phyloP scores from a whole-genome alignment of 306 rosid genomes.

The Cotoneaster glaucophyllus region DNA sequence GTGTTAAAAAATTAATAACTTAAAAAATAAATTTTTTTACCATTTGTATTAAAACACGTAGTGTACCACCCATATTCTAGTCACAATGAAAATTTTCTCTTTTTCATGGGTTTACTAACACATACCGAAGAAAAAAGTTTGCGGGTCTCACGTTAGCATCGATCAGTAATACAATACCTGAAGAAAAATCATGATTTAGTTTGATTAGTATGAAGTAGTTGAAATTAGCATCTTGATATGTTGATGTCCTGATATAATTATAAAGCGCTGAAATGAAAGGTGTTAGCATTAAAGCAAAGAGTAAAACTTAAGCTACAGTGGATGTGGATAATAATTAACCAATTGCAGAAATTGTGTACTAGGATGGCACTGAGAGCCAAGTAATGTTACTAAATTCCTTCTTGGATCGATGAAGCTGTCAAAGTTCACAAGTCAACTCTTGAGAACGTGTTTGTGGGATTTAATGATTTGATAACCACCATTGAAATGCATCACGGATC shows the following conservation, averaged over 20 bases:
- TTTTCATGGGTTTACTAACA: too few species aligned
- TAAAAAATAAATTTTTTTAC: too few species aligned
- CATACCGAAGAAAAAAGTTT: too few species aligned
- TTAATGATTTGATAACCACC: constrained; percentile 1
- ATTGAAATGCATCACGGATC: background rate
- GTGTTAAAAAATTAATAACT: too few species aligned
- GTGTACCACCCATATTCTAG: too few species aligned
- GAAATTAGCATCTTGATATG: background rate
- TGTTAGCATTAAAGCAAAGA: background rate
- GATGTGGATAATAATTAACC: background rate
- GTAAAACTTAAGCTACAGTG: background rate
- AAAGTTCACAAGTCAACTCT: constrained; percentile 12
- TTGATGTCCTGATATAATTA: background rate
- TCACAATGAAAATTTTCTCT: too few species aligned
- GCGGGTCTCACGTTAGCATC: too few species aligned
- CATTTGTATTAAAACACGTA: too few species aligned
- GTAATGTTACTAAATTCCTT: background rate
- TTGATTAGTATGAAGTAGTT: background rate
- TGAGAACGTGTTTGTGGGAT: background rate
- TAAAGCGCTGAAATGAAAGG: background rate
- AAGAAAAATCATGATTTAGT: too few species aligned
- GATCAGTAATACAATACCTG: too few species aligned
- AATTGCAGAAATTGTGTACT: background rate
- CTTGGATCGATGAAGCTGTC: constrained; percentile 5
- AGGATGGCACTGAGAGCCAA: background rate